These are phyloP conservation scores for Colletotrichum lentis DNA, from an alignment of 2,329 filamentous ascomycete genomes.

Conservation along the genomic window DNA sequence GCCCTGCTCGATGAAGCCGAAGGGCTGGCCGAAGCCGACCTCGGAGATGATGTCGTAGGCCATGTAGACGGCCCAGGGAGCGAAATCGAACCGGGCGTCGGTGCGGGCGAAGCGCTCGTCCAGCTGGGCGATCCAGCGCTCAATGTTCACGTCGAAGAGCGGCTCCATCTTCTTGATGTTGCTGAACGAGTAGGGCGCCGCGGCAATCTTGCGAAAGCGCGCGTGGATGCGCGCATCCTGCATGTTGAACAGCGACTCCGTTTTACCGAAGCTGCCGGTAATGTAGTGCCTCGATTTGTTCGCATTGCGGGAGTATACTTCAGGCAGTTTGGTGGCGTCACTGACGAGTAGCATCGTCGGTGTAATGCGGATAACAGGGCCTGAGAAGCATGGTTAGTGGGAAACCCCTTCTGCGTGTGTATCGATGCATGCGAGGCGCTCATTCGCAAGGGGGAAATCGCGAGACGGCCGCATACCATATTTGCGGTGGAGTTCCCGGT, in stretches of 20 bases:
- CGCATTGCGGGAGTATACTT: slow-evolving; percentile 63
- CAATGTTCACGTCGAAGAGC: slow-evolving; percentile 60
- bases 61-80: slow-evolving; percentile 63
- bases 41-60: slow-evolving; percentile 67
- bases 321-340: slow-evolving; percentile 62
- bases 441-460: too few relatives aligned
- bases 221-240: slow-evolving; percentile 60
- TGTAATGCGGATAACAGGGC: slow-evolving; percentile 61
- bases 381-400: slow-evolving; percentile 45
- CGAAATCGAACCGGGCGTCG: slow-evolving; percentile 60
- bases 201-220: slow-evolving; percentile 62
- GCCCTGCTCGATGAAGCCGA: slow-evolving; percentile 63
- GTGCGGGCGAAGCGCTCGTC: slow-evolving; percentile 55
- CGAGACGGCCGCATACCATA: slow-evolving; percentile 52
- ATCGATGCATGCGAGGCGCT: too few relatives aligned
- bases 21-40: slow-evolving; percentile 63
- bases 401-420: too few relatives aligned
- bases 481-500: slow-evolving; percentile 55
- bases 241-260: slow-evolving; percentile 66
- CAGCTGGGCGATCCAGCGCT: slow-evolving; percentile 60
- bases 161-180: slow-evolving; percentile 68
- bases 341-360: slow-evolving; percentile 62
- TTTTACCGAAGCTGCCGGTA: slow-evolving; percentile 64
- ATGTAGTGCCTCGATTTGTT: slow-evolving; percentile 68
- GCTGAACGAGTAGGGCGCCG: slow-evolving; percentile 62